Base-by-base conservation (phyloP, 768 basidiomycete genomes). In the Candolleomyces aberdarensis region DNA sequence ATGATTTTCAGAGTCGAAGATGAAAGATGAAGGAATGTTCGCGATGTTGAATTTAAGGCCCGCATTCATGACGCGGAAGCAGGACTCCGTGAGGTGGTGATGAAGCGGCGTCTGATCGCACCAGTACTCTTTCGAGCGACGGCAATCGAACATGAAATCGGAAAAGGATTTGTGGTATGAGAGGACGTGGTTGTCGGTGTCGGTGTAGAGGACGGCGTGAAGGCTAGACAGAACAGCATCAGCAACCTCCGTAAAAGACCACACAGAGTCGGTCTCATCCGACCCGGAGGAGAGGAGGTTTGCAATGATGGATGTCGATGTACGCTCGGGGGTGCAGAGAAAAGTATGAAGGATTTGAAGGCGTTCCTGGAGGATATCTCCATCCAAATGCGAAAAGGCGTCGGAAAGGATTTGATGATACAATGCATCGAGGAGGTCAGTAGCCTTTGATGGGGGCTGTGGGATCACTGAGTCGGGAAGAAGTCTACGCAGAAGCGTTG, bases 41-140 rank as follows among this genome's bases (percentile, higher is more conserved):
- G 65, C 60, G n/a, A 66, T 63, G 60, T 66, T 66, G 62, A 66
- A 66, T 17, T 43, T n/a, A 31, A 66, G 56, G 8, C 47, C 51
- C 4, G 17, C 20, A 10, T 52, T 47, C 62, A 66, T 63, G 41
- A 52, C 15, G 7, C 57, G 39, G 51, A 65, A 63, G 59, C 64
- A 62, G 22, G 49, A 20, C 7, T 58, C 41, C 11, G 64, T 51
- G 44, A 65, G 55, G 17, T 17, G 46, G 20, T 43, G 50, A 26
- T 65, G 61, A 26, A 56, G 56, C 4, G 13, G 22, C 22, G 53
- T 52, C 26, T 57, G 8, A 31, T 63, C 32, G 47, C 59, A 63
- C 47, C 49, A 60, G 52, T 62, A 65, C 17, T 36, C 29, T 17
- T 40, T 15, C 1, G 63, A 62, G n/a, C 58, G 61, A 43, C 6